Conservation (phyloP, 2,329 filamentous ascomycete genomes). For the Fusarium oligoseptatum region DNA sequence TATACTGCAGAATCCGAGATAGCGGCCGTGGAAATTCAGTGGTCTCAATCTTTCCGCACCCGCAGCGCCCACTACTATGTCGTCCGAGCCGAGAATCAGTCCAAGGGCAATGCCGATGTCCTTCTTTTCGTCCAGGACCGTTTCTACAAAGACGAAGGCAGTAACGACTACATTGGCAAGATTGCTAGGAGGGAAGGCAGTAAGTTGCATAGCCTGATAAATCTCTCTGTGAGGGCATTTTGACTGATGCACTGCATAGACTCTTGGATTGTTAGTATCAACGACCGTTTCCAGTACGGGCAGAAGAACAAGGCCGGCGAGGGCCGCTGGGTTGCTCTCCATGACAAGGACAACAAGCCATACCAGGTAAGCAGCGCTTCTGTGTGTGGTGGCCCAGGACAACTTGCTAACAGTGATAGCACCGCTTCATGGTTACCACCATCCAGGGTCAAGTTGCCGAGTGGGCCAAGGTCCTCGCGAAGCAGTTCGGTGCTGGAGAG, state of each 20-base stretch:
- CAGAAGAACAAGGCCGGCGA: conserved; percentile 36
- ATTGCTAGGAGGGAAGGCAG: conserved; percentile 22
- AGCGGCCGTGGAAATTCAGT: conserved; percentile 21
- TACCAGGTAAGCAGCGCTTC: conserved; percentile 23
- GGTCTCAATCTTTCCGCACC: conserved; percentile 27
- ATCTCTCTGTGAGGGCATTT: background rate
- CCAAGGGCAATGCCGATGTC: conserved; percentile 19
- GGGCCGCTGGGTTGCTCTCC: conserved; percentile 26
- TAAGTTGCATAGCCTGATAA: background rate
- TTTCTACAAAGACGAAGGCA: conserved; percentile 23
- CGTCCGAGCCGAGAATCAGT: conserved; percentile 27
- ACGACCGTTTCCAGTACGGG: conserved; percentile 35
- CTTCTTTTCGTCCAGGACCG: conserved; percentile 32
- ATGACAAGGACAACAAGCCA: conserved; percentile 34
- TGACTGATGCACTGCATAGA: background rate
- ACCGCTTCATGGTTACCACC: background rate
- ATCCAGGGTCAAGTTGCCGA: background rate
- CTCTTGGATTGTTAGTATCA: conserved; percentile 22
- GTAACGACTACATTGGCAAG: conserved; percentile 23
- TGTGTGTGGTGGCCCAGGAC: background rate
- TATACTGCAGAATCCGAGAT: conserved; percentile 24
- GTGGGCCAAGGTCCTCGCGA: background rate
- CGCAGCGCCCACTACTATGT: conserved; percentile 30
- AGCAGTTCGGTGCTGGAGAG: background rate
- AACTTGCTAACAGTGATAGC: background rate